Base-by-base conservation (phyloP, 257 asterid genomes). In the Paraleonurus japonicus region DNA sequence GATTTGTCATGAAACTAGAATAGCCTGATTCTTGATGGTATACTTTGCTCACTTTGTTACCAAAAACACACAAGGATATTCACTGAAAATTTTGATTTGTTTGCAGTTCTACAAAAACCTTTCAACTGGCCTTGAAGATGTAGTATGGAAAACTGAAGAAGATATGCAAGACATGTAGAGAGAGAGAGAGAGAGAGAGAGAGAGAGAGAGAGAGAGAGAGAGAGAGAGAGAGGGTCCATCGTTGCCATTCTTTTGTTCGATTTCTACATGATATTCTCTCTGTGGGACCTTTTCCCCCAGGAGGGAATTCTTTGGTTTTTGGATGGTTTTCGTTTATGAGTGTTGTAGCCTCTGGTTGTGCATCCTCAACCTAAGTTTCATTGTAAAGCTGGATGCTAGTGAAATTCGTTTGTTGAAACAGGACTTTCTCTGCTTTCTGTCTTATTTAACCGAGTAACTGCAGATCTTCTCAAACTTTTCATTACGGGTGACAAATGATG, bases 71-170 rank as follows among this genome's bases (percentile, higher is more conserved):
- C 1, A 7, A 17, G 24, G 12, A 50, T 22, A 53, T 53, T 53
- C 23, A 19, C 15, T 9, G 0, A 50, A 6, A 2, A 3, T 1
- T 2, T 50, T 50, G 13, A 20, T 50, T 50, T 50, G 15, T 53
- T 53, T 69, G 87, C 93, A 92, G 97, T 92, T 92, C 75, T 92
- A 92, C 75, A 89, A 92, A 69, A 89, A 76, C 28, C 91, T 92
- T 13, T 89, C 96, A 0, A 87, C 87, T 26, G 43, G 89, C 61
- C 87, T 92, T 26, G 87, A 89, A 76, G 97, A 92, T 47, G 95
- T 92, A 12, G 95, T 92, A 71, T 92, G 97, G 97, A 92, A 86
- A 82, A 87, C 96, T 0, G 97, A 89, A 76, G 97, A 92, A 67
- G 96, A 92, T 30, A 91, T 86, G 96, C 95, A 87, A 75, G 71